Percentiles rank a stretch among this genome's conserved stretches.
These are phyloP conservation scores for Panicum hallii DNA, from an alignment of 202 grass and related monocot species.

Conservation along the genomic window DNA sequence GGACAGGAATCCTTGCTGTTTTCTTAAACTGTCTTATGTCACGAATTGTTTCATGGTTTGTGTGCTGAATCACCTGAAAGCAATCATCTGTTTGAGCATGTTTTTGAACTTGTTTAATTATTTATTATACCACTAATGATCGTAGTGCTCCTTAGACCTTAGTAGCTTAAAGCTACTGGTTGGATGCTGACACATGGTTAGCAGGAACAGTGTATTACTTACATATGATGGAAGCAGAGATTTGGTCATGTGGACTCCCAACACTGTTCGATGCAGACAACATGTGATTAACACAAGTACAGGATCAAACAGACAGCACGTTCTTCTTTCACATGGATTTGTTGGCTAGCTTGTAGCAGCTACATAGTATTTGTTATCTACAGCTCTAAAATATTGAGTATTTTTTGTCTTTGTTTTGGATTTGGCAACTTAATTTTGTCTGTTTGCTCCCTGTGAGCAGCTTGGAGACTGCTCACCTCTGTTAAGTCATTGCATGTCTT, in stretches of 20 bases:
- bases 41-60: slow-evolving; percentile 15
- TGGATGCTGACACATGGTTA: slow-evolving; percentile 3
- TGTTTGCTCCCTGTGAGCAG: slow-evolving; percentile 29
- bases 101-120: slow-evolving; percentile 9
- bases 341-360: slow-evolving; percentile 25
- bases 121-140: background rate
- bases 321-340: slow-evolving; percentile 55
- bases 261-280: slow-evolving; percentile 22
- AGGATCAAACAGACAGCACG: slow-evolving; percentile 3
- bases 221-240: slow-evolving; percentile 20
- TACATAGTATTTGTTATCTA: slow-evolving; percentile 37
- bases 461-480: slow-evolving; percentile 31
- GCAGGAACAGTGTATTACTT: slow-evolving; percentile 1
- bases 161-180: slow-evolving; percentile 34
- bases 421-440: slow-evolving; percentile 40
- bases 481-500: slow-evolving; percentile 17
- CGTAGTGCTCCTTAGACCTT: slow-evolving; percentile 29
- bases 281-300: slow-evolving; percentile 21
- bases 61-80: slow-evolving; percentile 23
- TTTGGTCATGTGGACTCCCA: slow-evolving; percentile 35
- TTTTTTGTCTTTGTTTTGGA: slow-evolving; percentile 32
- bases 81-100: background rate
- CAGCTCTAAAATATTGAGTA: slow-evolving; percentile 45
- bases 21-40: slow-evolving; percentile 12
- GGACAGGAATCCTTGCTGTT: background rate